Evolutionary conservation across 2,329 filamentous ascomycete genomes (phyloP), one percentile per base, ranked within the genome.

Genomic region (Tolypocladium album): DNA sequence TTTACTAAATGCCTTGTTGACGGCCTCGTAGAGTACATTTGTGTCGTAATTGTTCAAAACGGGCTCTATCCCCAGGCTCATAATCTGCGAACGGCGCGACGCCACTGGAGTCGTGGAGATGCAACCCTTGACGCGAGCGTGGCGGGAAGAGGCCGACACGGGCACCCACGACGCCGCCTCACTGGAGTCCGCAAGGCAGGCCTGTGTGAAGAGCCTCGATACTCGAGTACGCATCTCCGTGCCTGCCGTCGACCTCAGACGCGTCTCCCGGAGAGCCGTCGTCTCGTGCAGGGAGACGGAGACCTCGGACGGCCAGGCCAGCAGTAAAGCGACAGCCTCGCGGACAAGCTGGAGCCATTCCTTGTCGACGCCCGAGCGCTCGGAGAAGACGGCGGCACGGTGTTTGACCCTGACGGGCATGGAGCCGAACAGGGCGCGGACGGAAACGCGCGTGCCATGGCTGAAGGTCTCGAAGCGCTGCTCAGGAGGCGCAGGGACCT

Each of bases 381-480:
- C 76, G 45, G 79, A 71, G 64, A 77, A 74, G 3, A 85, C 65
- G 0, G 83, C 66, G 0, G 85, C 83, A 63, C 92, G 83, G 66
- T 92, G 89, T 70, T 94, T 96, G 34, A 95, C 87, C 17, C 93
- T 86, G 15, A 97, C 93, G 0, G 93, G 92, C 84, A 97, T 90
- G 61, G 87, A 88, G 0, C 92, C 92, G 73, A 97, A 97, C 1
- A 97, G 77, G 70, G 96, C 87, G 60, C 87, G 84, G 7, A 96
- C 88, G 0, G 81, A 81, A 2, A 93, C 85, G 36, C 84, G 82
- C 0, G 92, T 96, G 5, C 93, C 93, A 74, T 90, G 85, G 24
- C 76, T 71, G 60, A 80, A 81, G 42, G 74, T 75, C 11, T 78
- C 66, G 8, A 90, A 67, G 56, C 80, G 77, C 55, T 89, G 82